Percentiles rank a stretch among this genome's conserved stretches.
Evolutionary conservation across 441 rosid species (phyloP).

Genomic region (Eutrema salsugineum): DNA sequence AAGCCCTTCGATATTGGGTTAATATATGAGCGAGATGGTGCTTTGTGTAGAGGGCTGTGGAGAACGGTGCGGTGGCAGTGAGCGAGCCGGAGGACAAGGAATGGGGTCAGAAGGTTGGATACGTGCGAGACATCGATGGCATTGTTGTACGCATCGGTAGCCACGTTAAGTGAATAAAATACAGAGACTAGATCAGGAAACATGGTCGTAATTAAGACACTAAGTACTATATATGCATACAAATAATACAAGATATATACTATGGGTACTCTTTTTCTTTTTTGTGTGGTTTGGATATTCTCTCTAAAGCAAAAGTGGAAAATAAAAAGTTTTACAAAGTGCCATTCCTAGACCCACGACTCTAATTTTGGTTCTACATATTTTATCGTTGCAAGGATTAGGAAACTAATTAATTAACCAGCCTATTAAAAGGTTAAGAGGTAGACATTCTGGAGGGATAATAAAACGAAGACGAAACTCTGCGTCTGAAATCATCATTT

Average conservation of each 20-base stretch:
- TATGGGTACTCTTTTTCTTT: background rate
- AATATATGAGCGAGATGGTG: background rate
- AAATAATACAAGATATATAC: slow-evolving; percentile 5
- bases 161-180: slow-evolving; percentile 43
- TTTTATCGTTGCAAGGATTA: background rate
- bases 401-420: background rate
- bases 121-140: slow-evolving; percentile 79
- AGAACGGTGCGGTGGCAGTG: slow-evolving; percentile 67
- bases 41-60: slow-evolving; percentile 71
- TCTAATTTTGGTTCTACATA: background rate
- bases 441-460: background rate
- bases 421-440: background rate
- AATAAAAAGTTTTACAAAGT: background rate
- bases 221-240: background rate
- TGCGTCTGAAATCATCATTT: background rate
- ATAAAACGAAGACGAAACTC: background rate
- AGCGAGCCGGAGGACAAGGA: slow-evolving; percentile 78
- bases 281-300: background rate
- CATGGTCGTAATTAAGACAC: background rate
- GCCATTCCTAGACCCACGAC: background rate
- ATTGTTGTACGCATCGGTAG: slow-evolving; percentile 67
- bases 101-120: slow-evolving; percentile 91
- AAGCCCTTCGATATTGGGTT: background rate
- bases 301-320: background rate
- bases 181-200: background rate